Conservation (phyloP, 1,139 yeast species). For the Hansenula anomala region DNA sequence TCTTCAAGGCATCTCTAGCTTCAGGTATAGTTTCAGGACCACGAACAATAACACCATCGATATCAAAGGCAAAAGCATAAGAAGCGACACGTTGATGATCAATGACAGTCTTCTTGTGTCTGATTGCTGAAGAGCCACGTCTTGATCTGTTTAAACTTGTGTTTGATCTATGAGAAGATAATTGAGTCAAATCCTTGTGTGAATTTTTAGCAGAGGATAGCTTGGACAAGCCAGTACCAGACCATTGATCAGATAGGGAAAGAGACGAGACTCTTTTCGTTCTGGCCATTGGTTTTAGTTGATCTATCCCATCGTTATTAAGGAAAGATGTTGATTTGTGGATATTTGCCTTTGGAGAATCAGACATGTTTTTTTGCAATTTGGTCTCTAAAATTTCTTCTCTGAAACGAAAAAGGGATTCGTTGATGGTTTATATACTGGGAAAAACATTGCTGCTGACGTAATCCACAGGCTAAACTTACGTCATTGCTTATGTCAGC, state of each 20-base stretch:
- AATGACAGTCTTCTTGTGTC: constrained; percentile 46
- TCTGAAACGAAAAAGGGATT: too few relatives aligned
- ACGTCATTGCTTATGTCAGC: too few relatives aligned
- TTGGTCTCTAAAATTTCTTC: too few relatives aligned
- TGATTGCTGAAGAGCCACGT: constrained; percentile 37
- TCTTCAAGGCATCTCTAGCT: constrained; percentile 62
- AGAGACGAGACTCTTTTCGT: constrained; percentile 66
- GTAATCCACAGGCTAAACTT: too few relatives aligned
- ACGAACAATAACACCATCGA: constrained; percentile 76
- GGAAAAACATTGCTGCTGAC: too few relatives aligned
- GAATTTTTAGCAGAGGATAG: not conserved
- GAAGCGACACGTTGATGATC: constrained; percentile 73
- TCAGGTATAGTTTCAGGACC: constrained; percentile 80
- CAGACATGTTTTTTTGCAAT: too few relatives aligned
- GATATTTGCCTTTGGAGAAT: not conserved
- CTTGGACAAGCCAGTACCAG: constrained; percentile 39
- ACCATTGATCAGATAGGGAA: constrained; percentile 64
- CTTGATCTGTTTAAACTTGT: constrained; percentile 26
- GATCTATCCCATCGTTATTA: constrained; percentile 69
- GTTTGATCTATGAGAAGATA: constrained; percentile 9
- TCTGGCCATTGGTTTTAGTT: constrained; percentile 54
- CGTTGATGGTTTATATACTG: too few relatives aligned
- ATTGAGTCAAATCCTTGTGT: constrained; percentile 4
- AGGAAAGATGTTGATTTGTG: constrained; percentile 39
- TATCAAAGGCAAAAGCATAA: constrained; percentile 84